These are phyloP conservation scores for Leishmania guyanensis DNA, from an alignment of 208 protist species.

Conservation along the genomic window DNA sequence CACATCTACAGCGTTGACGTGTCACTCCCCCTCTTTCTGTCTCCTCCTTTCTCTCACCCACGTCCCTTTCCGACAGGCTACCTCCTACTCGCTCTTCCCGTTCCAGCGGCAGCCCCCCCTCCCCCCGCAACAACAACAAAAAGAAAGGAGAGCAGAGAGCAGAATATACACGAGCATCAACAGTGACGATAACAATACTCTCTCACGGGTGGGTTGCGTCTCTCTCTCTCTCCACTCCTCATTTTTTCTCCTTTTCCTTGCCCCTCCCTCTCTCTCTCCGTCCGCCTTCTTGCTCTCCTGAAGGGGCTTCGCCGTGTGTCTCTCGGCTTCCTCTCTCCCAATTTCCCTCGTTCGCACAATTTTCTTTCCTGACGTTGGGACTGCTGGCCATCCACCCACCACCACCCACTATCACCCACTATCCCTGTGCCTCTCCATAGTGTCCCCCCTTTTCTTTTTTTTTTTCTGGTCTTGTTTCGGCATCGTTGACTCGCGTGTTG, in stretches of 20 bases:
- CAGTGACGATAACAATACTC: neutral
- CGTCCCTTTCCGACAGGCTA: neutral
- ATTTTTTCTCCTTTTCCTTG: constrained; percentile 6
- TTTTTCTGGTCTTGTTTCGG: neutral
- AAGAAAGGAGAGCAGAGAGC: neutral
- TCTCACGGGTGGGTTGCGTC: neutral
- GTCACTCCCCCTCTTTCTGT: neutral
- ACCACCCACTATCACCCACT: neutral
- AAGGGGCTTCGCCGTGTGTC: neutral
- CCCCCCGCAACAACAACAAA: neutral
- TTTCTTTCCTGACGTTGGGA: neutral
- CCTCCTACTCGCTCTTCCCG: neutral
- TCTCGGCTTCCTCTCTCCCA: neutral
- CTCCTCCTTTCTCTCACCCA: neutral
- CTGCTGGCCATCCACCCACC: neutral
- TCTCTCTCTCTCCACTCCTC: constrained; percentile 1
- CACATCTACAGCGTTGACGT: neutral
- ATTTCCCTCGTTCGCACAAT: neutral
- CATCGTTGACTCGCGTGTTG: neutral
- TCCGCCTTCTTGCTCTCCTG: neutral
- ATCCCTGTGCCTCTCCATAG: neutral
- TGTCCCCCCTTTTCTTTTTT: neutral
- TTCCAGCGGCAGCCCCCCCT: neutral
- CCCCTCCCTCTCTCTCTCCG: neutral
- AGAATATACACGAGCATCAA: neutral